Evolutionary conservation across 2,329 filamentous ascomycete species (phyloP).

Genomic region (Trichophyton simii): DNA sequence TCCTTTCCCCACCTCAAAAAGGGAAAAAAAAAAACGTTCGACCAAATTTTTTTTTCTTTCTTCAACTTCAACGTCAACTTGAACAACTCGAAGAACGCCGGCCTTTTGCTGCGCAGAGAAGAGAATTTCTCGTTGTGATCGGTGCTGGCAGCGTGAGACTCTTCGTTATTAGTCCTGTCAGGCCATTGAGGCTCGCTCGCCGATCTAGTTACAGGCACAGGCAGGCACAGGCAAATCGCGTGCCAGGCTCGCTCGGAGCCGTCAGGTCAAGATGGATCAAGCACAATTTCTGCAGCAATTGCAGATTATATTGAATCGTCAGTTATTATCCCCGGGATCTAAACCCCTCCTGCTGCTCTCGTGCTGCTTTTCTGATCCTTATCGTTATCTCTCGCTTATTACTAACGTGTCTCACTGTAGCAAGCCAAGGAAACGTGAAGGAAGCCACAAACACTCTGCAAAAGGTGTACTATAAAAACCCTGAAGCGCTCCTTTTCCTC

Average conservation of each 20-base stretch:
- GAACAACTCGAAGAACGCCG: not conserved
- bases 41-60: constrained; percentile 8
- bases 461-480: constrained; percentile 82
- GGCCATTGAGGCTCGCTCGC: not conserved
- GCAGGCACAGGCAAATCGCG: not conserved
- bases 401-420: constrained; percentile 35
- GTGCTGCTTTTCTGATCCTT: not conserved
- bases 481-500: constrained; percentile 71
- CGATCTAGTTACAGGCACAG: not conserved
- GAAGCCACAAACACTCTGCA: constrained; percentile 79
- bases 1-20: constrained; percentile 5
- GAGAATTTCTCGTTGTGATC: not conserved
- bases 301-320: constrained; percentile 76
- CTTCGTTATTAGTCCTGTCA: not conserved
- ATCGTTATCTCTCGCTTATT: constrained; percentile 5
- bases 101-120: not conserved
- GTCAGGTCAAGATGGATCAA: constrained; percentile 51
- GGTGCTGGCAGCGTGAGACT: not conserved
- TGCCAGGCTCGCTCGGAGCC: not conserved
- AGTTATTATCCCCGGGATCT: constrained; percentile 29
- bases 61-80: constrained; percentile 4
- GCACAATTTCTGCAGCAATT: constrained; percentile 77
- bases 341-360: not conserved
- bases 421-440: constrained; percentile 81
- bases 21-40: not conserved